These are phyloP conservation scores for Lyophyllum atratum DNA, from an alignment of 768 basidiomycete species.

Conservation along the genomic window DNA sequence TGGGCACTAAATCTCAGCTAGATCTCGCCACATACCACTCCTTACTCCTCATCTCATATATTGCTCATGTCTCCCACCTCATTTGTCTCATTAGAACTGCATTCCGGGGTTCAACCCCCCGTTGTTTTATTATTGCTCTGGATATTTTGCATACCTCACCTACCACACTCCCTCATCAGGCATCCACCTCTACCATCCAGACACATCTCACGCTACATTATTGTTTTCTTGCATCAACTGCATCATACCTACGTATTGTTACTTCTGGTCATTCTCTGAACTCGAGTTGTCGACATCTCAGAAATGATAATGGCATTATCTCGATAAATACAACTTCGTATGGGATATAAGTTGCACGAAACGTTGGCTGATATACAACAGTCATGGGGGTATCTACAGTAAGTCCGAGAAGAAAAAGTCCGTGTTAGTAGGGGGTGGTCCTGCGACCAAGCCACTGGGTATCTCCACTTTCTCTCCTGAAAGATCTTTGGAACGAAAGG, in stretches of 20 bases:
- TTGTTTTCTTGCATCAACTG: conserved; percentile 58
- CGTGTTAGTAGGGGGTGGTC: conserved; percentile 74
- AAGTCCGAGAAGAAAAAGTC: conserved; percentile 88
- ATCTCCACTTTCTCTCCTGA: conserved; percentile 90
- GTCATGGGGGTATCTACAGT: conserved; percentile 23
- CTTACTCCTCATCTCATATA: conserved; percentile 28
- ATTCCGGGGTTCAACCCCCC: conserved; percentile 86
- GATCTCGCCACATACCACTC: conserved; percentile 22
- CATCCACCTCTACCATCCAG: conserved; percentile 16
- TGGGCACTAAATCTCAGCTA: conserved; percentile 29
- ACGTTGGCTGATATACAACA: not conserved
- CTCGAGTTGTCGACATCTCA: conserved; percentile 21
- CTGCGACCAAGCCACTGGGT: conserved; percentile 75
- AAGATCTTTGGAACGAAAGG: conserved; percentile 54
- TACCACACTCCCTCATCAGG: conserved; percentile 6
- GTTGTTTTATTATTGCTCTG: conserved; percentile 44
- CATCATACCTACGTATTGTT: conserved; percentile 38
- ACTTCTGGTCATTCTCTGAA: conserved; percentile 8
- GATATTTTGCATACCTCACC: conserved; percentile 22
- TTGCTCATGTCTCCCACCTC: conserved; percentile 31
- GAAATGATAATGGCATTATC: conserved; percentile 20
- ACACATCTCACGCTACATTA: conserved; percentile 16
- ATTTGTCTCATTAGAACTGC: conserved; percentile 15
- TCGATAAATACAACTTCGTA: not conserved
- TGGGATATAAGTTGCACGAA: not conserved